Percentiles rank a stretch among this genome's conserved stretches.
These are phyloP conservation scores for Phellopilus nigrolimitatus DNA, from an alignment of 1,284 basidiomycete species.

Conservation along the genomic window DNA sequence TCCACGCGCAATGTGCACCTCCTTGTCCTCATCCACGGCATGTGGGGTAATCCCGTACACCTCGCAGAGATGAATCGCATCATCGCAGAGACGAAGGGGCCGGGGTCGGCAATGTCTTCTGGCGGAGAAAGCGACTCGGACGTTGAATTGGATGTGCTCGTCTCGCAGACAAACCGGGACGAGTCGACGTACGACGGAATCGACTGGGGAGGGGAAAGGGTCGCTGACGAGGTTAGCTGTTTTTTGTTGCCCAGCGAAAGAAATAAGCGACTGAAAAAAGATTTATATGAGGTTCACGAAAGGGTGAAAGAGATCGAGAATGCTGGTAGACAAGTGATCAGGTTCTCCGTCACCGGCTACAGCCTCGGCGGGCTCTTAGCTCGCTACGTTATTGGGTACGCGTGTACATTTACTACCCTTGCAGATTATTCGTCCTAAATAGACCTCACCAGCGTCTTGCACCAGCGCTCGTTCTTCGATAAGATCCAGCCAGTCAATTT, in stretches of 20 bases:
- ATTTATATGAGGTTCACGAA: conserved; percentile 42
- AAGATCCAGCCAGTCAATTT: conserved; percentile 70
- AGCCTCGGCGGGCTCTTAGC: conserved; percentile 77
- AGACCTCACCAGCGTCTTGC: conserved; percentile 45
- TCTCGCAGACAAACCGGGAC: conserved; percentile 44
- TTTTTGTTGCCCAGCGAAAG: no score
- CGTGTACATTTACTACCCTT: conserved; percentile 22
- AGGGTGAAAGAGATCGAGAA: conserved; percentile 48
- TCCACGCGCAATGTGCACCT: conserved; percentile 38
- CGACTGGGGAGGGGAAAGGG: conserved; percentile 59
- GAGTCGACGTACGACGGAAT: conserved; percentile 61
- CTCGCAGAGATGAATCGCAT: conserved; percentile 42
- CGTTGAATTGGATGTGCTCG: conserved; percentile 37
- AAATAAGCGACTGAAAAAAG: no score
- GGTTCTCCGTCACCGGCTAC: conserved; percentile 75
- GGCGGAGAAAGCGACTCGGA: conserved; percentile 31
- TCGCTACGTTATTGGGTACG: conserved; percentile 73
- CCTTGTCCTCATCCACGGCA: conserved; percentile 74
- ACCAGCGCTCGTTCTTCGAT: conserved; percentile 66
- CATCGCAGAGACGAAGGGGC: conserved; percentile 36
- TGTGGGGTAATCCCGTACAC: conserved; percentile 74
- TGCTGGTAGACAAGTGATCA: conserved; percentile 52
- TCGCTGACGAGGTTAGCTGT: conserved; percentile 56
- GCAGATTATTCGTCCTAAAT: not conserved
- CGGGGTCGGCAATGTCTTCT: conserved; percentile 11